A percentile compares a stretch with the other conserved stretches of the same genome.
phyloP scores from a whole-genome alignment of 164 flowering plant species.

The Magnolia sinica region DNA sequence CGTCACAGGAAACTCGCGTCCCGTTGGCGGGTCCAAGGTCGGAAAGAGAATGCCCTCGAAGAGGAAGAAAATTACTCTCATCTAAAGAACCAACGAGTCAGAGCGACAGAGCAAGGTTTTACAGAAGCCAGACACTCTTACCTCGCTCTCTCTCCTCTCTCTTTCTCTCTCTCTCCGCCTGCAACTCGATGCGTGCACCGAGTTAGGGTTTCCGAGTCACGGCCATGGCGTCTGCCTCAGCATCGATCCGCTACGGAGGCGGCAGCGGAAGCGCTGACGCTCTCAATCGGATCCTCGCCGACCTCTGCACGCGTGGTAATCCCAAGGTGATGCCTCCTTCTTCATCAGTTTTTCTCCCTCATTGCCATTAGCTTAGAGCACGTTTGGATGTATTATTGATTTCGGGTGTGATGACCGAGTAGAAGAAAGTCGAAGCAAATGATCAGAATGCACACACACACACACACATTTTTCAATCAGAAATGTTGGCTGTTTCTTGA shows the following conservation, averaged over 20 bases:
- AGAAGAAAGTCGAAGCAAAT: background rate
- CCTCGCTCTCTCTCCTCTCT: background rate
- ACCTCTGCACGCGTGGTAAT: slow-evolving; percentile 65
- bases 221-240: slow-evolving; percentile 9
- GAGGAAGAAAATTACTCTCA: too few species aligned
- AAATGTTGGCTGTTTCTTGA: background rate
- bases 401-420: background rate
- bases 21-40: too few species aligned
- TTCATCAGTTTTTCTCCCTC: background rate
- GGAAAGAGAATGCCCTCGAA: too few species aligned
- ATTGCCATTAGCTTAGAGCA: background rate
- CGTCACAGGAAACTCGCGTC: too few species aligned
- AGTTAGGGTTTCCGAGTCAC: slow-evolving; percentile 1
- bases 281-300: slow-evolving; percentile 68
- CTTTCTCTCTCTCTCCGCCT: background rate
- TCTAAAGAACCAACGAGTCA: too few species aligned
- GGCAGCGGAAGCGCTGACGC: slow-evolving; percentile 60
- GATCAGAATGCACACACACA: background rate
- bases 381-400: background rate
- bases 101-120: background rate
- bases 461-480: background rate
- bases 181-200: background rate
- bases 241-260: slow-evolving; percentile 15
- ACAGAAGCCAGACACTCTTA: background rate
- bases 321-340: slow-evolving; percentile 53